Conservation (phyloP, 2,329 filamentous ascomycete genomes). For the Trichophyton verrucosum region DNA sequence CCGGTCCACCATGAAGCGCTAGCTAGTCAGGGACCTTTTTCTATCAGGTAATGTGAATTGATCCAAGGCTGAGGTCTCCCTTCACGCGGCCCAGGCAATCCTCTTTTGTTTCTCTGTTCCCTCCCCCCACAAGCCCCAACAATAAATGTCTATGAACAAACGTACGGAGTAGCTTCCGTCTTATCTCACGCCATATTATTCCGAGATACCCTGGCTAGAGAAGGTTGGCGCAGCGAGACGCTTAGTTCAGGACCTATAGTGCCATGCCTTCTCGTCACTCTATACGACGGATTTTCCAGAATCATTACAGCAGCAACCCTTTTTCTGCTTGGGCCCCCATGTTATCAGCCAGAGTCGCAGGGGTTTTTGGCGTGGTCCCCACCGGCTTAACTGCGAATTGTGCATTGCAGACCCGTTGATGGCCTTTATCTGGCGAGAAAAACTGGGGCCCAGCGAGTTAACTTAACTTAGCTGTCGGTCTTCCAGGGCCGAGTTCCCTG, state of each 20-base stretch:
- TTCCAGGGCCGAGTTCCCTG: neutral
- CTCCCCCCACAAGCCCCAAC: neutral
- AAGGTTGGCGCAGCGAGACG: neutral
- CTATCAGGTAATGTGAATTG: neutral
- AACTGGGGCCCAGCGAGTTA: neutral
- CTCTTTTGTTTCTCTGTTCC: neutral
- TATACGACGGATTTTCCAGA: neutral
- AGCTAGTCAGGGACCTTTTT: neutral
- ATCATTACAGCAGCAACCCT: neutral
- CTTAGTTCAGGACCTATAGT: neutral
- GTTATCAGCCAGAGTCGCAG: neutral
- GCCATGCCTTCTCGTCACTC: neutral
- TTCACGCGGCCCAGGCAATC: neutral
- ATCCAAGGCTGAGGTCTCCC: neutral
- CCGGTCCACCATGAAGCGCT: neutral
- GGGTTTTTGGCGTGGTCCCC: neutral
- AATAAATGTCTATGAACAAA: neutral
- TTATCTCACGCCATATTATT: neutral
- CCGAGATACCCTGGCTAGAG: neutral
- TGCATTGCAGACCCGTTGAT: neutral
- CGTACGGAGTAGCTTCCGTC: too few species aligned
- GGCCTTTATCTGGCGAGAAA: neutral
- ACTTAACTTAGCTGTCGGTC: neutral
- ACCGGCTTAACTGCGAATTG: neutral
- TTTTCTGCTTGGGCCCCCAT: neutral